These are phyloP conservation scores for Pelargonium citronellum DNA, from an alignment of 441 rosid genomes.

Conservation along the genomic window DNA sequence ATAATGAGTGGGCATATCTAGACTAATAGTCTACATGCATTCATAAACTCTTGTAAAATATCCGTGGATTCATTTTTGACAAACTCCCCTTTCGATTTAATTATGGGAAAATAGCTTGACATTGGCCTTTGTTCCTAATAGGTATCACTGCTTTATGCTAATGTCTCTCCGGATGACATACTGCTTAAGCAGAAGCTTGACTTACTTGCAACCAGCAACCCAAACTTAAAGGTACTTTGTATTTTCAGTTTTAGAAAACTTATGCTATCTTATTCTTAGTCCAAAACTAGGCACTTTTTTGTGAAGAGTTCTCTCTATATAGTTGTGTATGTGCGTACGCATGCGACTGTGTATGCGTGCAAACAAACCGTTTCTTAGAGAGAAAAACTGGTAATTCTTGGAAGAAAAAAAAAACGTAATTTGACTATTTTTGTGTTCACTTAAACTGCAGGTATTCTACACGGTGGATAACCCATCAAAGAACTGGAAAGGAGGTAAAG, in stretches of 20 bases:
- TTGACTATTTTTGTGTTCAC: conserved; percentile 9
- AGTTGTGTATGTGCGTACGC: too few relatives aligned
- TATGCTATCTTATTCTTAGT: background rate
- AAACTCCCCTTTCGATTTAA: background rate
- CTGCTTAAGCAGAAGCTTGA: conserved; percentile 87
- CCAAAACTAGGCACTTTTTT: too few relatives aligned
- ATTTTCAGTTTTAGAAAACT: conserved; percentile 1
- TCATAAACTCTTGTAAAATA: background rate
- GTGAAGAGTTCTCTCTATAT: background rate
- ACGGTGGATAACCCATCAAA: conserved; percentile 79
- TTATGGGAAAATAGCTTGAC: background rate
- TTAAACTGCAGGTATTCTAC: conserved; percentile 56
- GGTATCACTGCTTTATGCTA: conserved; percentile 81
- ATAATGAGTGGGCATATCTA: background rate
- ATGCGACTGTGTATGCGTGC: background rate
- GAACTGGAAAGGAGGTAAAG: conserved; percentile 91
- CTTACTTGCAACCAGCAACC: conserved; percentile 63
- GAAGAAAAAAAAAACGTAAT: background rate
- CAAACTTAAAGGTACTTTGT: conserved; percentile 67
- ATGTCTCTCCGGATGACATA: conserved; percentile 92
- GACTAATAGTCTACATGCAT: background rate
- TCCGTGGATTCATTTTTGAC: conserved; percentile 1
- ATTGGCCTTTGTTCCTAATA: conserved; percentile 23
- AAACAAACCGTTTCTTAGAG: background rate
- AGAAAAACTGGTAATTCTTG: background rate